A percentile compares a stretch with the other conserved stretches of the same genome.
Conservation (phyloP, 352 stramenopile genomes). For the Globisporangium takayamanum region DNA sequence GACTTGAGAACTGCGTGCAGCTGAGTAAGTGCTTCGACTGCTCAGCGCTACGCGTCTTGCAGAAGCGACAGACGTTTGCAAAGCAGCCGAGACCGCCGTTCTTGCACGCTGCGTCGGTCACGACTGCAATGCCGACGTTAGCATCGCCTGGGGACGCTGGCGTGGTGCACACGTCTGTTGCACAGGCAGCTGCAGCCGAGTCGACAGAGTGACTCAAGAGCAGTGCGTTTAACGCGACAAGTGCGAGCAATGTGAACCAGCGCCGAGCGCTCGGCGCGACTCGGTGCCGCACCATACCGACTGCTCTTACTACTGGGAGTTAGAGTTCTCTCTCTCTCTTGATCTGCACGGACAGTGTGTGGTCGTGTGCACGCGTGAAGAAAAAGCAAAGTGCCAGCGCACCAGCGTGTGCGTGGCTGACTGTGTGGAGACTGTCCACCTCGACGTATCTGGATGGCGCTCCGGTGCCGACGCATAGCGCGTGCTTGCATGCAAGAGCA, state of each 20-base stretch:
- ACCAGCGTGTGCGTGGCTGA: too few relatives aligned
- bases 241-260: background rate
- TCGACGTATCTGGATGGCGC: too few relatives aligned
- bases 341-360: background rate
- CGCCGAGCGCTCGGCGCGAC: too few relatives aligned
- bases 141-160: conserved; percentile 8
- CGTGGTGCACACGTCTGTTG: background rate
- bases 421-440: too few relatives aligned
- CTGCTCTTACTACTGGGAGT: too few relatives aligned
- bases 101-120: conserved; percentile 14
- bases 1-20: conserved; percentile 3
- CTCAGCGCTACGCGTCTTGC: conserved; percentile 7
- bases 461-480: too few relatives aligned
- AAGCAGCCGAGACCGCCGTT: conserved; percentile 19
- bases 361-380: background rate
- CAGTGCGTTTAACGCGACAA: background rate
- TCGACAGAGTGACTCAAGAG: background rate
- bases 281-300: too few relatives aligned
- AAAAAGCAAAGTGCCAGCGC: background rate
- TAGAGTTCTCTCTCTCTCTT: background rate
- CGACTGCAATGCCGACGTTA: conserved; percentile 13
- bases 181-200: background rate
- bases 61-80: conserved; percentile 18
- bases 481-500: too few relatives aligned
- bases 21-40: conserved; percentile 14